Evolutionary conservation across 257 asterid genomes (phyloP).

Genomic region (Fraxinus pennsylvanica): DNA sequence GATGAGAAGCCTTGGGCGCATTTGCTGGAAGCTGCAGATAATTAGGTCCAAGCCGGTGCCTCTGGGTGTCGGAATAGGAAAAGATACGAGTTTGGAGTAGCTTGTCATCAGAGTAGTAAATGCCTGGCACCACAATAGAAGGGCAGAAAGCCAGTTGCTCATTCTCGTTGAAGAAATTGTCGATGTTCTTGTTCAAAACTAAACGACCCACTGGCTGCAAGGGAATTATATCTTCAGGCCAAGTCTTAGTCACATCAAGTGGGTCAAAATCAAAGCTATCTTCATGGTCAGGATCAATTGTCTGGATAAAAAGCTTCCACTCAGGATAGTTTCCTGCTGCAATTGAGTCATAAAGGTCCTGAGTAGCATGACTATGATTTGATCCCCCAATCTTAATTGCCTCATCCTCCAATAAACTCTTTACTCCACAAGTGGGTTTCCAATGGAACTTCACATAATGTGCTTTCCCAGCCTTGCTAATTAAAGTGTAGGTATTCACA

Average conservation of each 20-base stretch:
- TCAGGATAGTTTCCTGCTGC: slow-evolving; percentile 90
- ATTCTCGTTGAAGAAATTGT: slow-evolving; percentile 61
- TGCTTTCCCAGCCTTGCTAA: slow-evolving; percentile 88
- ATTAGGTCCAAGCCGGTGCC: slow-evolving; percentile 56
- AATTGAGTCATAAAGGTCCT: slow-evolving; percentile 90
- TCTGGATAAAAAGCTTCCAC: slow-evolving; percentile 94
- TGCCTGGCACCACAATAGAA: slow-evolving; percentile 48
- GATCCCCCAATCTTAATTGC: slow-evolving; percentile 80
- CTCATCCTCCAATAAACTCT: slow-evolving; percentile 75
- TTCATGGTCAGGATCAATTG: slow-evolving; percentile 80
- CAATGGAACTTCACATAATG: slow-evolving; percentile 91
- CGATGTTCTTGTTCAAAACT: slow-evolving; percentile 89
- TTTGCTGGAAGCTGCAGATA: slow-evolving; percentile 54
- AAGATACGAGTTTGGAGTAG: slow-evolving; percentile 50
- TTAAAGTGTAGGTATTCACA: slow-evolving; percentile 80
- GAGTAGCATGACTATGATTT: slow-evolving; percentile 94
- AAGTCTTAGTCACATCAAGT: slow-evolving; percentile 83
- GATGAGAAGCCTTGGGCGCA: slow-evolving; percentile 54
- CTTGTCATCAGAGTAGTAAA: slow-evolving; percentile 51
- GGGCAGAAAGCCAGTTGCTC: slow-evolving; percentile 59
- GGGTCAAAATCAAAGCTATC: slow-evolving; percentile 91
- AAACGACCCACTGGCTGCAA: slow-evolving; percentile 96
- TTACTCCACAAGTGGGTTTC: slow-evolving; percentile 98
- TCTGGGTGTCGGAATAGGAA: slow-evolving; percentile 51
- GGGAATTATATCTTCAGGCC: slow-evolving; percentile 94